Base-by-base conservation (phyloP, 164 flowering plant species). In the Tinospora cordifolia region DNA sequence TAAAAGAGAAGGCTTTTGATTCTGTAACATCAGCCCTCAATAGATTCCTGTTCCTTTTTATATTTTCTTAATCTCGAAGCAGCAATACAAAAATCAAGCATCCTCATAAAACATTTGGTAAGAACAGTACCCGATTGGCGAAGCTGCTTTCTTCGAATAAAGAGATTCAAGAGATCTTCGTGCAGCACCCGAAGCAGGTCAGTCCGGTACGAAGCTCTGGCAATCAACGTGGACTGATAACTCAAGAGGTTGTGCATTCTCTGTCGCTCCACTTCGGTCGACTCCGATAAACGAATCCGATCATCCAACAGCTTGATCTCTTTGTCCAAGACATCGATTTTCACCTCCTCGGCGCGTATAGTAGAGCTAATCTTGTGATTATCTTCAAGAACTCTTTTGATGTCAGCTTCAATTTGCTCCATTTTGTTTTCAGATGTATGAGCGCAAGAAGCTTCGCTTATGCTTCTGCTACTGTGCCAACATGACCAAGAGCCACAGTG, bases 191-290 rank as follows among this genome's bases (percentile, higher is more conserved):
- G 71, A 34, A 77, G 54, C 46, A 77, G 74, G 19, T 77, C 72
- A 4, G 79, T 77, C 59, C 76, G 67, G 30, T 76, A 77, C 49
- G 76, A 51, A 26, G 79, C 76, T 24, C 79, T 67, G 9, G 60
- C 65, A 58, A 77, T 77, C 46, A 77, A 73, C 7, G 79, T 77
- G 9, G 79, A 73, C 12, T 77, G 79, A 72, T 77, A 77, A 60
- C 24, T 73, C 30, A 77, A 62, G 17, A 77, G 69, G 57, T 77
- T 77, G 63, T 73, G 79, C 76, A 77, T 65, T 62, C 79, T 64
- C 68, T 77, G 76, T 12, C 74, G 65, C 57, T 73, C 79, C 68
- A 63, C 44, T 25, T 73, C 76, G 6, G 54, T 54, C 24, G 70
- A 47, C 3, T 54, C 74, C 25, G 71, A 39, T 3, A 14, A 66